These are phyloP conservation scores for Colletotrichum karsti DNA, from an alignment of 2,329 filamentous ascomycete genomes.

Conservation along the genomic window DNA sequence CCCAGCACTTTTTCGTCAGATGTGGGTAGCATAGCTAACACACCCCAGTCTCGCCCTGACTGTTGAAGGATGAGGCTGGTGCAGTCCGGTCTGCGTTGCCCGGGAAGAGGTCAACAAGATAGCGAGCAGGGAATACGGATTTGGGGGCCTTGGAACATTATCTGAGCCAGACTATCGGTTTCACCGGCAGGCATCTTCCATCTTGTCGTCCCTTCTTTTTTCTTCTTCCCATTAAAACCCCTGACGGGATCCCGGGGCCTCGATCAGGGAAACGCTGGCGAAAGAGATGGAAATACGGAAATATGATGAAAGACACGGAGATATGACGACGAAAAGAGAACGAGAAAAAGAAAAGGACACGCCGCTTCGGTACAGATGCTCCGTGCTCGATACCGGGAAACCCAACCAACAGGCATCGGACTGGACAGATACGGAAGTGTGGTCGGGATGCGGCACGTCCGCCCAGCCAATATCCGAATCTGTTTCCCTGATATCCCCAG, in stretches of 20 bases:
- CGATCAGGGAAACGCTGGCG: background rate
- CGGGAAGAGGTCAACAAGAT: background rate
- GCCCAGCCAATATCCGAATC: conserved; percentile 7
- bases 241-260: background rate
- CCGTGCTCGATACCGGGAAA: too few relatives aligned
- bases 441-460: background rate
- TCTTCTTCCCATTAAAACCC: background rate
- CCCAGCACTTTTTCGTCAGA: background rate
- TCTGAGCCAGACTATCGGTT: conserved; percentile 15
- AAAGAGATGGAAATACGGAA: background rate
- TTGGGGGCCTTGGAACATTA: background rate
- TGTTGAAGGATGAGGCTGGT: background rate
- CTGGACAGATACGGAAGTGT: background rate
- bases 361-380: background rate
- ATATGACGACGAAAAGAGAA: background rate
- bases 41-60: background rate
- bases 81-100: background rate
- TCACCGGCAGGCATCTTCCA: conserved; percentile 5
- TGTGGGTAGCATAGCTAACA: too few relatives aligned
- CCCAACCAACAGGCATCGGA: too few relatives aligned
- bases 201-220: background rate
- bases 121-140: background rate
- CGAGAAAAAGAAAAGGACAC: background rate
- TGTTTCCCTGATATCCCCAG: conserved; percentile 1
- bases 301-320: background rate